A percentile compares a stretch with the other conserved stretches of the same genome.
Conservation (phyloP, 2,329 filamentous ascomycete genomes). For the Claviceps quebecensis region DNA sequence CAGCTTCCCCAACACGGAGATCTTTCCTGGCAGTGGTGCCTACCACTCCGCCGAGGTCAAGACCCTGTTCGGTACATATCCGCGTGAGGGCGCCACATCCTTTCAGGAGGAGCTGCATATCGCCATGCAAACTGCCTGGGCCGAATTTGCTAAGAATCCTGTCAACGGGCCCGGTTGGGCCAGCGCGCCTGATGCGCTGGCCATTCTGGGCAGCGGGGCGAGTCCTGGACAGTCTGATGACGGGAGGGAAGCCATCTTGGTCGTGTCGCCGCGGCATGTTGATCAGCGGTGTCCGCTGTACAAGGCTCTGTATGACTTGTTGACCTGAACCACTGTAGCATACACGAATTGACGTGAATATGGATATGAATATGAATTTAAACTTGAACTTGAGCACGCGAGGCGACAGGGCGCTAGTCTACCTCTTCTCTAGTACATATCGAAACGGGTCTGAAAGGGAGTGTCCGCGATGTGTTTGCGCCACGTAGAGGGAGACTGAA, state of each 20-base stretch:
- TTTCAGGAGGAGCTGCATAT: conserved; percentile 10
- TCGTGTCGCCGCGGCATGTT: background rate
- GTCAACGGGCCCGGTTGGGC: conserved; percentile 13
- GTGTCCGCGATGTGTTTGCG: no score
- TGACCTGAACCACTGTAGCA: background rate
- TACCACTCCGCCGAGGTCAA: conserved; percentile 32
- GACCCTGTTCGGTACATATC: conserved; percentile 28
- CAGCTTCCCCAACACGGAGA: conserved; percentile 32
- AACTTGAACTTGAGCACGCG: no score
- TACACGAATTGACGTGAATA: no score
- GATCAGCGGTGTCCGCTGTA: background rate
- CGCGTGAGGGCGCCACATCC: conserved; percentile 6
- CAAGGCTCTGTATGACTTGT: background rate
- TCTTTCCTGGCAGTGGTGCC: conserved; percentile 19
- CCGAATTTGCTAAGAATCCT: conserved; percentile 15
- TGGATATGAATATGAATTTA: no score
- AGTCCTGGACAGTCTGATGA: background rate
- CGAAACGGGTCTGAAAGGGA: no score
- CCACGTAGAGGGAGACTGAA: no score
- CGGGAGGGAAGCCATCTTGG: background rate
- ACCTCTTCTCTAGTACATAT: no score
- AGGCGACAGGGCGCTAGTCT: no score
- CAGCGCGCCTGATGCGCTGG: conserved; percentile 9
- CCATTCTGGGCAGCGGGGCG: conserved; percentile 13
- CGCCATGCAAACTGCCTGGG: conserved; percentile 17